Percentiles rank a stretch among this genome's conserved stretches.
Conservation (phyloP, 2,329 filamentous ascomycete species). For the Stachybotrys chartarum region DNA sequence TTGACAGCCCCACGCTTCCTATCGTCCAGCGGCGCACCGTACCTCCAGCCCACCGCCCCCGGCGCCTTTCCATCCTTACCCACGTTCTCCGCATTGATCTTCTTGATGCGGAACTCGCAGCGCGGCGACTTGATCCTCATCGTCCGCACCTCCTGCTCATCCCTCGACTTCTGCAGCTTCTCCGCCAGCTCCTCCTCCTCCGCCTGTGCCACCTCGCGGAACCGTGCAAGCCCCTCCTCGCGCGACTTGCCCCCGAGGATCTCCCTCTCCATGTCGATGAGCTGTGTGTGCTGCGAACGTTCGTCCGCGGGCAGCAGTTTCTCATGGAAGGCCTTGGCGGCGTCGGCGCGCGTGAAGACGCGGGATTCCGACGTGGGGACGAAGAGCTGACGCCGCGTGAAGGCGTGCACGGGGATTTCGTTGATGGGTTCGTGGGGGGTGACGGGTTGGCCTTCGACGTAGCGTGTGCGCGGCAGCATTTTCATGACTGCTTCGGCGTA, state of each 20-base stretch:
- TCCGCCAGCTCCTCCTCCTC: slow-evolving; percentile 32
- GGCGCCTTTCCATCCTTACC: slow-evolving; percentile 46
- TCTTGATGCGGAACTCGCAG: slow-evolving; percentile 57
- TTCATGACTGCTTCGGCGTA: slow-evolving; percentile 69
- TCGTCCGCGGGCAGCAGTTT: slow-evolving; percentile 52
- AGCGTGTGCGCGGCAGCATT: slow-evolving; percentile 73
- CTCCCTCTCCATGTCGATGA: slow-evolving; percentile 48
- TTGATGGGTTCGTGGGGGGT: slow-evolving; percentile 53
- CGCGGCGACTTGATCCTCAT: slow-evolving; percentile 41
- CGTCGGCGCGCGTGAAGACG: slow-evolving; percentile 57
- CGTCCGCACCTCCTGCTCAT: slow-evolving; percentile 31
- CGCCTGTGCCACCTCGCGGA: slow-evolving; percentile 34
- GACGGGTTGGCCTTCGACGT: slow-evolving; percentile 40
- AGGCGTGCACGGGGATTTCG: slow-evolving; percentile 55
- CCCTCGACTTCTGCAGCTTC: slow-evolving; percentile 20
- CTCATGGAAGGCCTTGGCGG: slow-evolving; percentile 56
- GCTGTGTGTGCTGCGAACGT: slow-evolving; percentile 55
- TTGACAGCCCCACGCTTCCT: slow-evolving; percentile 58
- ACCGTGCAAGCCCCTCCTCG: slow-evolving; percentile 30
- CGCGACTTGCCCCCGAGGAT: slow-evolving; percentile 27
- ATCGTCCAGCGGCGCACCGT: slow-evolving; percentile 56
- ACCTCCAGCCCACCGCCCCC: slow-evolving; percentile 52
- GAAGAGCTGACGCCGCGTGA: slow-evolving; percentile 58
- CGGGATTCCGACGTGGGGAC: slow-evolving; percentile 56
- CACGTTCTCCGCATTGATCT: slow-evolving; percentile 49